phyloP scores from a whole-genome alignment of 2,329 filamentous ascomycete species.

The Botrytis hyacinthi region DNA sequence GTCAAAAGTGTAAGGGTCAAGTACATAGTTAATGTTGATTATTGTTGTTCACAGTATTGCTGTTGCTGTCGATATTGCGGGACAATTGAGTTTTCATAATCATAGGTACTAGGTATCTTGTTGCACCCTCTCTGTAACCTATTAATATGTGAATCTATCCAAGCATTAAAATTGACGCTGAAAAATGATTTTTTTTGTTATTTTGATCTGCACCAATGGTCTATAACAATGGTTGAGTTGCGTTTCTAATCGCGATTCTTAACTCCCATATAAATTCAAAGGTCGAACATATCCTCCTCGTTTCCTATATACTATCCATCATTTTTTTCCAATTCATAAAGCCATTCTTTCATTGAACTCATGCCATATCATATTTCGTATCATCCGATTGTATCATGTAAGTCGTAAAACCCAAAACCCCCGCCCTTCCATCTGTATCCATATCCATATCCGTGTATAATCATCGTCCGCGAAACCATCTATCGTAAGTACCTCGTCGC shows the following conservation, averaged over 20 bases:
- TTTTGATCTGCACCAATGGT: constrained; percentile 2
- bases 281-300: background rate
- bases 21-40: background rate
- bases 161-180: background rate
- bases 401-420: constrained; percentile 3
- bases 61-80: background rate
- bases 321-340: background rate
- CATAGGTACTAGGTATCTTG: background rate
- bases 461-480: background rate
- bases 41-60: too few species aligned
- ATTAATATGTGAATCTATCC: background rate
- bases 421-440: background rate
- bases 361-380: background rate
- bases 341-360: background rate
- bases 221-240: constrained; percentile 4
- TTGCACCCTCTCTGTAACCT: background rate
- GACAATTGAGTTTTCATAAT: background rate
- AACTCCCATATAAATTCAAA: background rate
- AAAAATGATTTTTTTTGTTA: background rate
- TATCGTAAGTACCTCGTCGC: background rate
- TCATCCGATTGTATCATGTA: constrained; percentile 3
- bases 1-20: background rate
- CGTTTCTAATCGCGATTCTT: background rate
- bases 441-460: background rate
- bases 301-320: background rate